Conservation (phyloP, 257 asterid genomes). For the Gardenia jasminoides region DNA sequence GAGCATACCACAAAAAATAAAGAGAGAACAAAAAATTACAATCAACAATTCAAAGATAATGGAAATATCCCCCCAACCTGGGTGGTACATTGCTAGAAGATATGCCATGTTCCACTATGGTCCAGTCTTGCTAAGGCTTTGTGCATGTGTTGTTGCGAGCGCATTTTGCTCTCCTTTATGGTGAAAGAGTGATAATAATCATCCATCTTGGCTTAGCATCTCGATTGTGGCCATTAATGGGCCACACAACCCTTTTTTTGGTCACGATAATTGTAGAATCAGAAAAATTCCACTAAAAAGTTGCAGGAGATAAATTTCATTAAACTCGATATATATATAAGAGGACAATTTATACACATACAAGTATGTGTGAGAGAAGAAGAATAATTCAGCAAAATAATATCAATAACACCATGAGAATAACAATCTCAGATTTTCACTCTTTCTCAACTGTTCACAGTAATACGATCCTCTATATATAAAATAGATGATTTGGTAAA, state of each 20-base stretch:
- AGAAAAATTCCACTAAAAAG: no score
- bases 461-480: no score
- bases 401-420: no score
- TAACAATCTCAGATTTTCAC: no score
- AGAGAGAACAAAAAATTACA: not conserved
- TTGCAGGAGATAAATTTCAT: no score
- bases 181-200: not conserved
- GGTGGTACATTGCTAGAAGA: not conserved
- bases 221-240: constrained; percentile 4
- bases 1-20: not conserved
- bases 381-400: no score
- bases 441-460: no score
- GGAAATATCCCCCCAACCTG: not conserved
- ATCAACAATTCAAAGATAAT: not conserved
- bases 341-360: no score
- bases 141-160: constrained; percentile 15
- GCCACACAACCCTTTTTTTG: constrained; percentile 9
- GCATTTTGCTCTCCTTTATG: constrained; percentile 5
- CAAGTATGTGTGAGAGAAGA: no score
- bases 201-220: not conserved
- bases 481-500: no score
- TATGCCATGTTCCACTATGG: constrained; percentile 7
- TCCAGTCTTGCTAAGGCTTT: constrained; percentile 2
- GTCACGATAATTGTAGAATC: not conserved
- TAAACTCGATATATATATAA: no score